A percentile compares a stretch with the other conserved stretches of the same genome.
These are phyloP conservation scores for Epichloe gansuensis DNA, from an alignment of 2,329 filamentous ascomycete genomes.

Conservation along the genomic window DNA sequence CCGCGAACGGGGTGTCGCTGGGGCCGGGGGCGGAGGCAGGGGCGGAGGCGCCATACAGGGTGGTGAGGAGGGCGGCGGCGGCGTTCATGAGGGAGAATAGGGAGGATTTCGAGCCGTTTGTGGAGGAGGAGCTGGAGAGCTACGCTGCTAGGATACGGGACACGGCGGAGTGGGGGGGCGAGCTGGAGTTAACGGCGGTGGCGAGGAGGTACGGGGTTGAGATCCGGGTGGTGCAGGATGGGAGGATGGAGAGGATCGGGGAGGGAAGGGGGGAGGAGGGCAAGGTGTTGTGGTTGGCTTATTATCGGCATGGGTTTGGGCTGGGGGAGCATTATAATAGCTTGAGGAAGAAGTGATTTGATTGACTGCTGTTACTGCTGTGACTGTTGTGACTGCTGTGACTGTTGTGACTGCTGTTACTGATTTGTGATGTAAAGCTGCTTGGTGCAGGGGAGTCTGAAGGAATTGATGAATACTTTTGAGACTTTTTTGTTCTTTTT, in stretches of 20 bases:
- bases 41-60: slow-evolving; percentile 41
- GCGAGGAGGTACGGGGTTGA: slow-evolving; percentile 67
- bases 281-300: slow-evolving; percentile 67
- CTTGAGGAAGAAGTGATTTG: slow-evolving; percentile 36
- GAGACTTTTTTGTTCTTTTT: too few relatives aligned
- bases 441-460: too few relatives aligned
- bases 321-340: slow-evolving; percentile 98
- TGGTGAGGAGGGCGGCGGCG: slow-evolving; percentile 58
- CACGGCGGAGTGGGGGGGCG: slow-evolving; percentile 96
- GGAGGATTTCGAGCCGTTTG: slow-evolving; percentile 75
- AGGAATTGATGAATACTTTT: too few relatives aligned
- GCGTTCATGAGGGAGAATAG: slow-evolving; percentile 61
- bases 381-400: too few relatives aligned
- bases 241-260: slow-evolving; percentile 61
- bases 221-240: slow-evolving; percentile 79
- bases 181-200: slow-evolving; percentile 78
- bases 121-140: slow-evolving; percentile 63
- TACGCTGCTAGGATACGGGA: slow-evolving; percentile 69
- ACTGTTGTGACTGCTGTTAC: too few relatives aligned
- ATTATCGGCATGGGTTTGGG: slow-evolving; percentile 88
- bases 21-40: background rate
- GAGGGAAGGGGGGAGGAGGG: slow-evolving; percentile 35
- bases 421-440: too few relatives aligned
- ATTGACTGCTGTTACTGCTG: too few relatives aligned
- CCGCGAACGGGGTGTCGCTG: background rate